A percentile compares a stretch with the other conserved stretches of the same genome.
Evolutionary conservation across 371 early-diverging fungal genomes (phyloP).

Genomic region (Mortierella polycephala): DNA sequence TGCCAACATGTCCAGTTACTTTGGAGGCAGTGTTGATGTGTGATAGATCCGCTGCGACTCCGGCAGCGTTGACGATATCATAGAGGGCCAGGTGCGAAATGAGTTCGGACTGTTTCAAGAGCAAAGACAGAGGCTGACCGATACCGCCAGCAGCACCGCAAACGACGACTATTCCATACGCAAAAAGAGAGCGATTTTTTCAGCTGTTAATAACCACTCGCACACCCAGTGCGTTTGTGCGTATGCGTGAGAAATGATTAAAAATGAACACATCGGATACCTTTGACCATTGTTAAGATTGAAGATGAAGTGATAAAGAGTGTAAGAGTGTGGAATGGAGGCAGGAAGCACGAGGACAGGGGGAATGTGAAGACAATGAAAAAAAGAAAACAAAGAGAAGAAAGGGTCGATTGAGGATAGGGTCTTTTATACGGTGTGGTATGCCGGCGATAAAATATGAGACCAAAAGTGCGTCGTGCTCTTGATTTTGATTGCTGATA

Average conservation of each 20-base stretch:
- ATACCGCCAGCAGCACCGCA: constrained; percentile 92
- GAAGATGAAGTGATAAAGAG: not conserved
- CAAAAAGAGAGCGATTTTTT: constrained; percentile 5
- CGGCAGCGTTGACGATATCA: constrained; percentile 81
- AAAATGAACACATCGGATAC: constrained; percentile 5
- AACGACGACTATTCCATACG: constrained; percentile 65
- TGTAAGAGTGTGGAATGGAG: not conserved
- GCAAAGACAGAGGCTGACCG: constrained; percentile 90
- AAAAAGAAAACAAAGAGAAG: too few relatives aligned
- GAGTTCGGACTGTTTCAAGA: constrained; percentile 79
- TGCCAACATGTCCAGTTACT: constrained; percentile 64
- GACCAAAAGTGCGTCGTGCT: too few relatives aligned
- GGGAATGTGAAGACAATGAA: not conserved
- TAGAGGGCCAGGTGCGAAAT: constrained; percentile 76
- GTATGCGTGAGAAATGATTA: not conserved
- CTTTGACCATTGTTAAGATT: constrained; percentile 34
- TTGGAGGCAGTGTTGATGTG: constrained; percentile 80
- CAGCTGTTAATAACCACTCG: too few relatives aligned
- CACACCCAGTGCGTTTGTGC: not conserved
- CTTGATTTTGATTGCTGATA: too few relatives aligned
- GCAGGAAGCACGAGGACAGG: too few relatives aligned
- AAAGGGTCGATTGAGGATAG: too few relatives aligned
- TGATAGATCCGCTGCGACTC: constrained; percentile 82
- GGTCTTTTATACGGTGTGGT: too few relatives aligned
- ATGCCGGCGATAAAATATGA: too few relatives aligned